Conservation (phyloP, 2,329 filamentous ascomycete genomes). For the Chaetomium strumarium region DNA sequence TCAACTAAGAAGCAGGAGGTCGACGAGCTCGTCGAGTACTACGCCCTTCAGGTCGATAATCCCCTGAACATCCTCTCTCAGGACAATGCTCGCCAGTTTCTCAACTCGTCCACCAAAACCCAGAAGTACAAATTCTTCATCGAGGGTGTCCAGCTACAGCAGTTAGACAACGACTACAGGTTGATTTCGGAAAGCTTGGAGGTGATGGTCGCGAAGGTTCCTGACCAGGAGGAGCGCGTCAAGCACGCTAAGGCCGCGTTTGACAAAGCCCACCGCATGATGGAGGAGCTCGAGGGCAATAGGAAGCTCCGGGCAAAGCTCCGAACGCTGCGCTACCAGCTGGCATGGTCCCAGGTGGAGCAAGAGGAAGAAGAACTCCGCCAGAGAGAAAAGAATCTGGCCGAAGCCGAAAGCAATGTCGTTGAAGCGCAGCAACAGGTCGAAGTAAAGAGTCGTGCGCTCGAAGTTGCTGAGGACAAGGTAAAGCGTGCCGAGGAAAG, state of each 20-base stretch:
- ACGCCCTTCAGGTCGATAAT: conserved; percentile 90
- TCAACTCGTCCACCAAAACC: conserved; percentile 73
- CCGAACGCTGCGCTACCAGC: conserved; percentile 55
- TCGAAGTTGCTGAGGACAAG: conserved; percentile 42
- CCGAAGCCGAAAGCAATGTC: conserved; percentile 39
- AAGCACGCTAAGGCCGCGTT: conserved; percentile 49
- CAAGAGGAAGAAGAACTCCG: conserved; percentile 58
- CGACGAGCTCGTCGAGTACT: conserved; percentile 90
- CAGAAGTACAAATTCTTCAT: conserved; percentile 97
- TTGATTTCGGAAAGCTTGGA: conserved; percentile 76
- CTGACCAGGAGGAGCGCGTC: conserved; percentile 58
- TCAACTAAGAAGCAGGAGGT: conserved; percentile 82
- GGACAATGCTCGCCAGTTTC: conserved; percentile 88
- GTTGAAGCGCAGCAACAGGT: conserved; percentile 31
- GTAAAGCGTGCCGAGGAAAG: conserved; percentile 34
- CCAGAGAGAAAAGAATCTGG: conserved; percentile 33
- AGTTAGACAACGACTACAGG: conserved; percentile 85
- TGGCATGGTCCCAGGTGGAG: conserved; percentile 83
- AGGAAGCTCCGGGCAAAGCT: conserved; percentile 57
- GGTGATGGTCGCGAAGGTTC: conserved; percentile 59
- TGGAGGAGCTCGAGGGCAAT: conserved; percentile 61
- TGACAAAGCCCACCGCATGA: conserved; percentile 58
- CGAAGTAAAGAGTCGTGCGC: conserved; percentile 44
- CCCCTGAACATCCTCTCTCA: conserved; percentile 94
- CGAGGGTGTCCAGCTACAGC: conserved; percentile 87